phyloP scores from a whole-genome alignment of 176 grass and related monocot genomes.

The Triticum dicoccoides region DNA sequence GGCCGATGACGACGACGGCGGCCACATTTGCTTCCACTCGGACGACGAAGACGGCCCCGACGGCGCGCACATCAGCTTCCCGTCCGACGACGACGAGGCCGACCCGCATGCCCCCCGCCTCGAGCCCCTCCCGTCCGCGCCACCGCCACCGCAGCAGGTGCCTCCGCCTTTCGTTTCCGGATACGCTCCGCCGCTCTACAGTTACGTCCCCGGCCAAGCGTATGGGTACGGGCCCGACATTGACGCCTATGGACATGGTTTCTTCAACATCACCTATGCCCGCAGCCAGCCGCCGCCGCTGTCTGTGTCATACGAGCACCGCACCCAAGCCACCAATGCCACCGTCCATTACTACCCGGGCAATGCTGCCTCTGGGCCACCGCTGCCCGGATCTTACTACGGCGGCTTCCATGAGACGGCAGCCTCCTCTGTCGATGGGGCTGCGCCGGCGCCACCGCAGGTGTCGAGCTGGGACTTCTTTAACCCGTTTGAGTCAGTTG shows the following conservation, averaged over 20 bases:
- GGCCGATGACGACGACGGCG: neutral
- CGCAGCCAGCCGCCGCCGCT: slow-evolving; percentile 40
- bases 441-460: slow-evolving; percentile 46
- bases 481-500: slow-evolving; percentile 58
- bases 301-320: slow-evolving; percentile 36
- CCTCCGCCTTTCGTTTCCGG: neutral
- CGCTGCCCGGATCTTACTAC: slow-evolving; percentile 5
- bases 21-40: slow-evolving; percentile 38
- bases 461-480: slow-evolving; percentile 69
- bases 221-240: slow-evolving; percentile 7
- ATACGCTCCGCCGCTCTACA: slow-evolving; percentile 13
- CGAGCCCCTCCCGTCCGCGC: slow-evolving; percentile 2
- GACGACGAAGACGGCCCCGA: slow-evolving; percentile 36
- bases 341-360: slow-evolving; percentile 27
- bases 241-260: neutral
- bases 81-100: slow-evolving; percentile 33
- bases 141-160: neutral
- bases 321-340: neutral
- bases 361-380: neutral
- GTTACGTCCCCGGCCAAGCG: neutral
- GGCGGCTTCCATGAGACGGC: slow-evolving; percentile 9
- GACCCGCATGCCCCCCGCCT: neutral
- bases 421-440: slow-evolving; percentile 8
- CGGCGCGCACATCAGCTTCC: slow-evolving; percentile 38
- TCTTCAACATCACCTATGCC: slow-evolving; percentile 52